phyloP scores from a whole-genome alignment of 306 rosid species.

The Prunus dulcis region DNA sequence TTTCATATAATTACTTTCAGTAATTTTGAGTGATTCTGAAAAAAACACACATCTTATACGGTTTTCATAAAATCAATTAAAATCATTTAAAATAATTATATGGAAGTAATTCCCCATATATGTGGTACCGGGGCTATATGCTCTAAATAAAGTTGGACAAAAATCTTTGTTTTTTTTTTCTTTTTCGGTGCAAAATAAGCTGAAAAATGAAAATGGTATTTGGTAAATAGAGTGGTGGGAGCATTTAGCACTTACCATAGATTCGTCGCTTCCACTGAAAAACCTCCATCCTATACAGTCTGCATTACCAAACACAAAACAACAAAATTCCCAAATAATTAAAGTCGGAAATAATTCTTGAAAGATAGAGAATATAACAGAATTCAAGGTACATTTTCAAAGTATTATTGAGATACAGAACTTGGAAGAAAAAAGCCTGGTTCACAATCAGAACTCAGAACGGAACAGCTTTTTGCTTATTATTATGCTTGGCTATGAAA shows the following conservation, averaged over 20 bases:
- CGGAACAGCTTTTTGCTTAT: not conserved
- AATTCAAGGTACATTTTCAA: not conserved
- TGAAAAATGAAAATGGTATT: conserved; percentile 10
- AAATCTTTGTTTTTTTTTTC: not conserved
- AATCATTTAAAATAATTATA: no score
- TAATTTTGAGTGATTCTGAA: no score
- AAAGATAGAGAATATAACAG: not conserved
- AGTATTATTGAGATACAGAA: not conserved
- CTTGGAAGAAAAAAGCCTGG: not conserved
- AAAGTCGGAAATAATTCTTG: not conserved
- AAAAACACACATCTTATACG: accelerated
- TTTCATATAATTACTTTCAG: no score
- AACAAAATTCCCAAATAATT: not conserved
- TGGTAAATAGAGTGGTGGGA: conserved; percentile 11
- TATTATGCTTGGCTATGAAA: not conserved
- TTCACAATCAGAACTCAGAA: conserved; percentile 1
- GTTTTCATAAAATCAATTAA: no score
- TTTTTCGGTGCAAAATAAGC: not conserved
- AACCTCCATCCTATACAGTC: conserved; percentile 75
- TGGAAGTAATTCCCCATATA: no score
- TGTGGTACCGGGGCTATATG: no score
- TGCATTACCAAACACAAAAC: conserved; percentile 30
- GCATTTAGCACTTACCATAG: conserved; percentile 48
- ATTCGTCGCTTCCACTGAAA: conserved; percentile 56
- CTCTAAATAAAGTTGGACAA: not conserved